Percentiles rank a stretch among this genome's conserved stretches.
Conservation (phyloP, 305 asterid species). For the Solanum hybrid region DNA sequence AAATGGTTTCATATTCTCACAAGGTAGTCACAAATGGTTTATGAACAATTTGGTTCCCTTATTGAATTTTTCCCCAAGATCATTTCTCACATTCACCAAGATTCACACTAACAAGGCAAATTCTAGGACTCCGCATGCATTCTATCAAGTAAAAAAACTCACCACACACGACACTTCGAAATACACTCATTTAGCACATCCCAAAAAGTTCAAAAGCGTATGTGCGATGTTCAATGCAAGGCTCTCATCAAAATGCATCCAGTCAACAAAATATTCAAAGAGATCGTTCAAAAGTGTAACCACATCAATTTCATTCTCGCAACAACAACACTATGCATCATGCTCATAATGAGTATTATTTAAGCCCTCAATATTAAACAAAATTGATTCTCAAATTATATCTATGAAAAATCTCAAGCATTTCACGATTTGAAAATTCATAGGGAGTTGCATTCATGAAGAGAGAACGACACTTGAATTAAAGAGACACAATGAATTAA, state of each 20-base stretch:
- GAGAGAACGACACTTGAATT: not conserved
- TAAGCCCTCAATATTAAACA: not conserved
- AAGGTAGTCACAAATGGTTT: no score
- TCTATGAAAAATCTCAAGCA: no score
- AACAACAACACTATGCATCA: not conserved
- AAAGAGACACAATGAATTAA: not conserved
- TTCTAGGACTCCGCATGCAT: not conserved
- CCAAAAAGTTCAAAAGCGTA: not conserved
- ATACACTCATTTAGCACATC: not conserved
- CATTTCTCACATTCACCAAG: no score
- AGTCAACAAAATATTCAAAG: not conserved
- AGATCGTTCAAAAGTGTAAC: no score
- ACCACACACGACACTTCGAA: not conserved
- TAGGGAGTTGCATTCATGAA: not conserved
- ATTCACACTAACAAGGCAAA: not conserved
- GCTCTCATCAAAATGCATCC: not conserved
- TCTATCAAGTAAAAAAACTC: not conserved
- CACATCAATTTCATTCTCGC: not conserved
- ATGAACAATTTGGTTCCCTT: no score
- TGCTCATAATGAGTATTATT: not conserved
- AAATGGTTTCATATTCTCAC: no score
- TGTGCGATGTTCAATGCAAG: not conserved
- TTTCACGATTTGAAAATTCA: not conserved
- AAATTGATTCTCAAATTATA: no score
- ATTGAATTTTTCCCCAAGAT: no score